These are phyloP conservation scores for Suillus alpinus DNA, from an alignment of 768 basidiomycete species.

Conservation along the genomic window DNA sequence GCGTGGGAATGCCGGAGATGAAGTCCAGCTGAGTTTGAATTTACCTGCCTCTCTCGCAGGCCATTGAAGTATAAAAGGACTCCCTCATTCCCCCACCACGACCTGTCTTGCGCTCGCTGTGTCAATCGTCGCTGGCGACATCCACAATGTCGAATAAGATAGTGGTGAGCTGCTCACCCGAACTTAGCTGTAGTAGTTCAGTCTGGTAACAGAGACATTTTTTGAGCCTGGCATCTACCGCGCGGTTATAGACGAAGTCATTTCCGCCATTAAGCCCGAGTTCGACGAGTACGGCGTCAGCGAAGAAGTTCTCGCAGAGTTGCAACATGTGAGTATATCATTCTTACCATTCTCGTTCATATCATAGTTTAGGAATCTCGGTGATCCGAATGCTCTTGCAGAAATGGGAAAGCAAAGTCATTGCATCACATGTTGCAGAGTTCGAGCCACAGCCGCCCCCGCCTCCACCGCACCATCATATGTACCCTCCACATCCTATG, in stretches of 20 bases:
- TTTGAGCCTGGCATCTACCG: constrained; percentile 91
- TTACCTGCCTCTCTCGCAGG: constrained; percentile 35
- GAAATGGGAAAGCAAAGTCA: constrained; percentile 97
- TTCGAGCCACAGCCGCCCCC: constrained; percentile 66
- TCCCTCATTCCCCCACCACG: constrained; percentile 30
- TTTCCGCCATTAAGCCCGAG: constrained; percentile 80
- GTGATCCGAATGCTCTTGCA: constrained; percentile 33
- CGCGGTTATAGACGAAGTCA: constrained; percentile 94
- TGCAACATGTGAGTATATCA: constrained; percentile 74
- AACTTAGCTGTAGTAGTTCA: constrained; percentile 55
- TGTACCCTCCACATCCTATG: constrained; percentile 60
- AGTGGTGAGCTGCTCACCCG: constrained; percentile 87
- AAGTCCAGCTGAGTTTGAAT: constrained; percentile 42
- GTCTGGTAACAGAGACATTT: constrained; percentile 48
- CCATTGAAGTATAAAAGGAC: constrained; percentile 41
- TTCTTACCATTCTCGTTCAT: constrained; percentile 13
- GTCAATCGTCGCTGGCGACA: constrained; percentile 25
- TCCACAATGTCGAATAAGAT: constrained; percentile 92
- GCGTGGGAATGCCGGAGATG: constrained; percentile 39
- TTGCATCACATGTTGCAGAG: constrained; percentile 93
- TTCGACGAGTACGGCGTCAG: constrained; percentile 96
- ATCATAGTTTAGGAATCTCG: neutral
- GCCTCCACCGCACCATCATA: constrained; percentile 45
- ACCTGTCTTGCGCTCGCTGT: constrained; percentile 31
- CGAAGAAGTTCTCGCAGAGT: constrained; percentile 83